Conservation (phyloP, 192 early-diverging fungal genomes). For the Phlyctochytrium arcticum region DNA sequence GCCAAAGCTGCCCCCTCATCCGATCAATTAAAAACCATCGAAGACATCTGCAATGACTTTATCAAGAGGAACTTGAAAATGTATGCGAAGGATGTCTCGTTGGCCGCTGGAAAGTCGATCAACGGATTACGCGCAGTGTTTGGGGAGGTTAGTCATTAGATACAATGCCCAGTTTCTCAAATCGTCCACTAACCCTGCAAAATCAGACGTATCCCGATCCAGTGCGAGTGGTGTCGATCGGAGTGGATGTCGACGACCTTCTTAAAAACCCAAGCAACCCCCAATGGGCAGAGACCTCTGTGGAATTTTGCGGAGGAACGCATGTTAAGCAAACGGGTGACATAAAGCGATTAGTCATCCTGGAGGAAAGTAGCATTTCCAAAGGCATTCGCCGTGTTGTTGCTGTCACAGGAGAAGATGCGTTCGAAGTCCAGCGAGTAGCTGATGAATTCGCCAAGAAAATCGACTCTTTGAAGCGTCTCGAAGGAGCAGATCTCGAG, state of each 20-base stretch:
- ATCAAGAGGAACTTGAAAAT: constrained; percentile 72
- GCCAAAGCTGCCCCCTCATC: constrained; percentile 60
- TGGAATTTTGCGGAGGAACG: constrained; percentile 99
- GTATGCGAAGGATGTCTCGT: constrained; percentile 81
- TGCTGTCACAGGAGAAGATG: constrained; percentile 91
- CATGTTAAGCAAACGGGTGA: constrained; percentile 88
- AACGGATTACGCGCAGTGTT: constrained; percentile 94
- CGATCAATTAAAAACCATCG: constrained; percentile 68
- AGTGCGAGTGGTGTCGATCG: constrained; percentile 93
- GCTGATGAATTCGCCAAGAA: constrained; percentile 68
- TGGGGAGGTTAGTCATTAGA: constrained; percentile 64
- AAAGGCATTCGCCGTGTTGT: constrained; percentile 96
- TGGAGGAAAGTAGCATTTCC: constrained; percentile 89
- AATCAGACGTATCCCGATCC: constrained; percentile 85
- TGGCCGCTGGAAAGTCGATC: constrained; percentile 77
- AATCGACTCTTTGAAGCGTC: constrained; percentile 53
- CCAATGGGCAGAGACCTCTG: constrained; percentile 76
- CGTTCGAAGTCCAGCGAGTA: constrained; percentile 58
- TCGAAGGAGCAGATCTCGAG: constrained; percentile 58
- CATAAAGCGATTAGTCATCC: constrained; percentile 78
- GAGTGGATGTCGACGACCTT: constrained; percentile 82
- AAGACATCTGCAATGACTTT: constrained; percentile 71
- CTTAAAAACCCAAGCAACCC: constrained; percentile 71
- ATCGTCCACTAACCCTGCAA: background rate
- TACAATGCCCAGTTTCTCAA: too few species aligned